These are phyloP conservation scores for Boletus fagicola DNA, from an alignment of 768 basidiomycete species.

Conservation along the genomic window DNA sequence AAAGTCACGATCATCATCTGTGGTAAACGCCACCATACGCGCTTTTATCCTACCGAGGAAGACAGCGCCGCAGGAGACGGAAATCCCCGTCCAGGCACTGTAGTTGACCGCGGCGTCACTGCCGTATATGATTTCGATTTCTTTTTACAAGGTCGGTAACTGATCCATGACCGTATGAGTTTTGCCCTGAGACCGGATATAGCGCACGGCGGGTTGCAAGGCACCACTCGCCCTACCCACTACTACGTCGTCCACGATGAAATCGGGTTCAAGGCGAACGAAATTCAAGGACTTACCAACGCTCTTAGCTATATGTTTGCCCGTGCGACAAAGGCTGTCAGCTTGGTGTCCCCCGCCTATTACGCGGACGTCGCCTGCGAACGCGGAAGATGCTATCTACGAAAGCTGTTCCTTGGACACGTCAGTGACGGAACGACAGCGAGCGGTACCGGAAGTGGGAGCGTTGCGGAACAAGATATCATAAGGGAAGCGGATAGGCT, in stretches of 20 bases:
- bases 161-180: background rate
- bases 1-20: constrained; percentile 54
- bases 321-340: constrained; percentile 51
- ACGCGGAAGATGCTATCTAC: constrained; percentile 52
- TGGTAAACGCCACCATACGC: constrained; percentile 58
- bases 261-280: constrained; percentile 46
- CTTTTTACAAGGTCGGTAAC: constrained; percentile 46
- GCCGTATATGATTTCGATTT: constrained; percentile 56
- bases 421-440: constrained; percentile 27
- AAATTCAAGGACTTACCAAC: constrained; percentile 55
- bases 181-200: background rate
- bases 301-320: constrained; percentile 55
- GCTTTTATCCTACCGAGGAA: constrained; percentile 52
- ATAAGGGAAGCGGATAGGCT: constrained; percentile 48
- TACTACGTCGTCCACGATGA: constrained; percentile 58
- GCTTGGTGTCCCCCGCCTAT: constrained; percentile 37
- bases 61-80: constrained; percentile 43
- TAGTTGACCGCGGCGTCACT: constrained; percentile 54
- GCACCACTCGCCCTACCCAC: constrained; percentile 52
- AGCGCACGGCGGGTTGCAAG: constrained; percentile 47
- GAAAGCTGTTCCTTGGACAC: constrained; percentile 44
- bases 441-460: constrained; percentile 35
- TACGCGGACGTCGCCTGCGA: constrained; percentile 53
- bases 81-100: constrained; percentile 52
- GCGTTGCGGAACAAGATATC: constrained; percentile 47